A percentile compares a stretch with the other conserved stretches of the same genome.
Conservation (phyloP, 306 rosid genomes). For the Medicago lupulina region DNA sequence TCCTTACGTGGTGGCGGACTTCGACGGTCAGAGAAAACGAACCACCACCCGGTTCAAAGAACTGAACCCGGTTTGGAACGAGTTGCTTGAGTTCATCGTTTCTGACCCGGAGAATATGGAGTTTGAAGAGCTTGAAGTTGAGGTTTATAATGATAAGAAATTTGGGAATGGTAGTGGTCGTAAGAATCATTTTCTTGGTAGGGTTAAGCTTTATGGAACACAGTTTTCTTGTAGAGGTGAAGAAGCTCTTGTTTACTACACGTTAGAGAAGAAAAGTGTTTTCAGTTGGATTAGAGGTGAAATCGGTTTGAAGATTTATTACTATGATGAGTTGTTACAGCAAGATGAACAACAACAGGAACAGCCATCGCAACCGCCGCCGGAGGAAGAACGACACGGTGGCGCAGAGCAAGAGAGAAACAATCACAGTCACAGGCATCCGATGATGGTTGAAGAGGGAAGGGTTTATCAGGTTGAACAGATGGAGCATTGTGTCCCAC, state of each 20-base stretch:
- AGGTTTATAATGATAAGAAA: constrained; percentile 86
- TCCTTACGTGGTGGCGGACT: constrained; percentile 81
- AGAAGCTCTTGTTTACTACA: constrained; percentile 65
- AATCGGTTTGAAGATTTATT: constrained; percentile 73
- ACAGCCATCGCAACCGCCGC: not conserved
- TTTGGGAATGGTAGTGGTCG: constrained; percentile 69
- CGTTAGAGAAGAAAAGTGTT: constrained; percentile 89
- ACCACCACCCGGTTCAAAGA: constrained; percentile 73
- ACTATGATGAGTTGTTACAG: constrained; percentile 64
- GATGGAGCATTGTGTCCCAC: constrained; percentile 42
- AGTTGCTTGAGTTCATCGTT: constrained; percentile 76
- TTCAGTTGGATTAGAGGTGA: constrained; percentile 91
- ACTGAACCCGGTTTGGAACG: constrained; percentile 88
- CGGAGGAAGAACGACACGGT: constrained; percentile 28
- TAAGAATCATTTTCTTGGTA: constrained; percentile 86
- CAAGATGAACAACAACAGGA: constrained; percentile 37
- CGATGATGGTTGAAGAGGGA: constrained; percentile 55
- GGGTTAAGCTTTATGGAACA: constrained; percentile 78
- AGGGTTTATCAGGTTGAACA: constrained; percentile 53
- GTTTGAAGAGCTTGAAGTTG: constrained; percentile 86
- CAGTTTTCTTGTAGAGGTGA: constrained; percentile 75
- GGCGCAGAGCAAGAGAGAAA: constrained; percentile 52
- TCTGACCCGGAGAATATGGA: constrained; percentile 87
- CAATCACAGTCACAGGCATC: constrained; percentile 27
- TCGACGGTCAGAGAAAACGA: constrained; percentile 87